Evolutionary conservation across 2,329 filamentous ascomycete species (phyloP), one percentile per base, ranked within the genome.

Genomic region (Exophiala mesophila): DNA sequence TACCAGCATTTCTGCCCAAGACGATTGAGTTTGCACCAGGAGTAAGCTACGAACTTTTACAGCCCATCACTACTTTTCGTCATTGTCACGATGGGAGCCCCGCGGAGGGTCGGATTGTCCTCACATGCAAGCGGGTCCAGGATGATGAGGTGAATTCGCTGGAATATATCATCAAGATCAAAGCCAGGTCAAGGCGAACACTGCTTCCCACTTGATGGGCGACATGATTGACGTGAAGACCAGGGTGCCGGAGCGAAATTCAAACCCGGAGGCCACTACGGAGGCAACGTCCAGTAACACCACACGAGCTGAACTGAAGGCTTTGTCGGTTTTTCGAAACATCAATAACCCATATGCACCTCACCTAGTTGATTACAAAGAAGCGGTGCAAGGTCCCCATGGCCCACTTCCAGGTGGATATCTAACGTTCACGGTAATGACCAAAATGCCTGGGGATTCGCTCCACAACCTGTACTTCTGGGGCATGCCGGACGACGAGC

Each of bases 381-480:
- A 41, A 30, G 20, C 37, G 28, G 38, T 44, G 20, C 54, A 56
- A 47, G 48, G 43, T 23, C 31, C 49, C 28, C 33, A 49, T 18
- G 42, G 49, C 7, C 45, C 49, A 15, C 24, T 52, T 18, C 55
- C 54, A 0, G 49, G 50, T 31, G 55, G 55, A 23, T 57, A 55
- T 34, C 20, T 55, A 24, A 57, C 47, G n/a, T 56, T 50, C 41
- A 49, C 52, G 18, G 52, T 57, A 19, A 55, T 53, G 55, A 56
- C 51, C 23, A 54, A 53, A 37, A 47, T 57, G 45, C 51, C 54
- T 12, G 54, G 55, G 19, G 46, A 50, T 26, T 50, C 52, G 15
- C 33, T 57, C 20, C 42, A 42, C 29, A 38, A 44, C 35, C 40
- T 49, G 17, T 46, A 51, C 34, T 56, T 48, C 43, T 57, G 54